These are phyloP conservation scores for Podospora pseudocomata DNA, from an alignment of 495 filamentous ascomycete species.

Conservation along the genomic window DNA sequence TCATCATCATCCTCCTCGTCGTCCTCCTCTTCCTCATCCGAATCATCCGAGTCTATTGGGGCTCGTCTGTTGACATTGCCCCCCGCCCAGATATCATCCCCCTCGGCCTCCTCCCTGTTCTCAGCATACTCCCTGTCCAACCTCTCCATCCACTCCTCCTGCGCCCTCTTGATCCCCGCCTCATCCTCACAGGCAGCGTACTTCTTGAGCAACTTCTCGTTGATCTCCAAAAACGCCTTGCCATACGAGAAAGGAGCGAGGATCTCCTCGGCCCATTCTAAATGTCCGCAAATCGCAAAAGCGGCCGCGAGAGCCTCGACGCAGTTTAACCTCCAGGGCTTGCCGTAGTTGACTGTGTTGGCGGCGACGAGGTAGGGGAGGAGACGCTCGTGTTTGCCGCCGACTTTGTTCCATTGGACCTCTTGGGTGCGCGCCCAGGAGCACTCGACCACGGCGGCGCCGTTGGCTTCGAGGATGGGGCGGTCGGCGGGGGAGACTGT, in stretches of 20 bases:
- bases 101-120: slow-evolving; percentile 62
- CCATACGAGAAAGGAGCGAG: slow-evolving; percentile 86
- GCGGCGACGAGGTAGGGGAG: slow-evolving; percentile 94
- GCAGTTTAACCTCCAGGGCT: slow-evolving; percentile 91
- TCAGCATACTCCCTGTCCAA: slow-evolving; percentile 87
- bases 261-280: slow-evolving; percentile 82
- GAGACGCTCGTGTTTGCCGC: slow-evolving; percentile 90
- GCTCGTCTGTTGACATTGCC: slow-evolving; percentile 76
- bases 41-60: slow-evolving; percentile 53
- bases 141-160: slow-evolving; percentile 82
- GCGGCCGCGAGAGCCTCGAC: slow-evolving; percentile 90
- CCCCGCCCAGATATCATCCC: slow-evolving; percentile 71
- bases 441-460: slow-evolving; percentile 94
- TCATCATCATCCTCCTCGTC: slow-evolving; percentile 29
- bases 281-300: slow-evolving; percentile 87
- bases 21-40: slow-evolving; percentile 39
- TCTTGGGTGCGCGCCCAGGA: slow-evolving; percentile 92
- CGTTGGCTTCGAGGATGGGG: slow-evolving; percentile 76
- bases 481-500: slow-evolving; percentile 77
- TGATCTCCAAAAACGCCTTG: slow-evolving; percentile 81
- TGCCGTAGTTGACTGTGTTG: slow-evolving; percentile 95
- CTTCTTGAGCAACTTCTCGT: slow-evolving; percentile 71
- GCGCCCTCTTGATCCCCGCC: slow-evolving; percentile 80
- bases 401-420: slow-evolving; percentile 85
- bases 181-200: slow-evolving; percentile 82